These are phyloP conservation scores for Clonostachys chloroleuca DNA, from an alignment of 2,329 filamentous ascomycete species.

Conservation along the genomic window DNA sequence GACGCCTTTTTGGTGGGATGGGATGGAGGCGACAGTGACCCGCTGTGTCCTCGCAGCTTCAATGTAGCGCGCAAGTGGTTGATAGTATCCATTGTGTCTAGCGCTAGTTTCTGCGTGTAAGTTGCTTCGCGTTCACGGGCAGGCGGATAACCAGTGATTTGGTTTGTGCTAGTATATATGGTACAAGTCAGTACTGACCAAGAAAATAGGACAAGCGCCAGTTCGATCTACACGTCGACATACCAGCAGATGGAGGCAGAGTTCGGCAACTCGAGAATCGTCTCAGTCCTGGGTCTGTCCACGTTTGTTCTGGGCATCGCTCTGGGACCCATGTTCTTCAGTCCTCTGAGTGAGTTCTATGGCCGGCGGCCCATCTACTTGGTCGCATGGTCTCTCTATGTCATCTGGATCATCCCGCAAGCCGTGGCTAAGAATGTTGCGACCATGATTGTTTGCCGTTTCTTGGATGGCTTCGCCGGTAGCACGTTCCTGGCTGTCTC, in stretches of 20 bases:
- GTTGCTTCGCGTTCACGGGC: constrained; percentile 36
- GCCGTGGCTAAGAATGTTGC: constrained; percentile 78
- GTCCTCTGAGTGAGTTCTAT: constrained; percentile 71
- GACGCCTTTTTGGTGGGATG: constrained; percentile 60
- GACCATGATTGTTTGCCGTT: constrained; percentile 74
- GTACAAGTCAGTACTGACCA: background rate
- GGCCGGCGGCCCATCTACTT: constrained; percentile 80
- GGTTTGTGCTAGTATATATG: too few species aligned
- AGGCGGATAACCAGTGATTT: background rate
- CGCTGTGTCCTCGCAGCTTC: constrained; percentile 70
- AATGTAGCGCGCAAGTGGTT: constrained; percentile 67
- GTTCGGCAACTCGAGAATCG: constrained; percentile 64
- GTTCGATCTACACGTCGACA: constrained; percentile 84
- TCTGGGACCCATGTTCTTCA: constrained; percentile 59
- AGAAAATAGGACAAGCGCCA: constrained; percentile 65
- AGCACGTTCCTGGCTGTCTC: constrained; percentile 69
- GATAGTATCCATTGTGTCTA: constrained; percentile 69
- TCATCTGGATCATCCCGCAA: constrained; percentile 77
- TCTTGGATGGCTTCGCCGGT: constrained; percentile 71
- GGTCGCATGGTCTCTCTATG: constrained; percentile 65
- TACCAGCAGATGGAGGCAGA: constrained; percentile 74
- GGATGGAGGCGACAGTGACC: constrained; percentile 68
- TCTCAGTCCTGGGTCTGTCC: constrained; percentile 77
- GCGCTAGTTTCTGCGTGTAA: constrained; percentile 78
- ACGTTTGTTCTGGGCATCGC: constrained; percentile 74